These are phyloP conservation scores for Trichoderma sp. DNA, from an alignment of 2,329 filamentous ascomycete genomes.

Conservation along the genomic window DNA sequence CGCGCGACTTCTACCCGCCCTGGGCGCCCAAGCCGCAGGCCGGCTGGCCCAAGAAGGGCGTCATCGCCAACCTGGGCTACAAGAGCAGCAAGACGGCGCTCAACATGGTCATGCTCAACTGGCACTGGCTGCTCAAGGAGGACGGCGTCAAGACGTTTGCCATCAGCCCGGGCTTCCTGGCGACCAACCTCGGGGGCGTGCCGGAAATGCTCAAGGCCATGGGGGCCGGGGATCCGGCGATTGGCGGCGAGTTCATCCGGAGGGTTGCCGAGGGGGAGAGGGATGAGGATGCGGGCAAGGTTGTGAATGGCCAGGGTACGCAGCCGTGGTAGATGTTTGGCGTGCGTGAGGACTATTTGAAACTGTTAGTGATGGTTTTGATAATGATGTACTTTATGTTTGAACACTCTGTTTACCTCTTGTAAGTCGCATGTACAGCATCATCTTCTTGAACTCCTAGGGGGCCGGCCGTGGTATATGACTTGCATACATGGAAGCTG, in stretches of 20 bases:
- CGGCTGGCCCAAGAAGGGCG: constrained; percentile 57
- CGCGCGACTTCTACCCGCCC: constrained; percentile 34
- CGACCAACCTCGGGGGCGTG: constrained; percentile 48
- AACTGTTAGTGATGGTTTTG: neutral
- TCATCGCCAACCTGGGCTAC: constrained; percentile 35
- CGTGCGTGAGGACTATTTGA: neutral
- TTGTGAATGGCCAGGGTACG: constrained; percentile 38
- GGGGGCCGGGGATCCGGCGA: constrained; percentile 41
- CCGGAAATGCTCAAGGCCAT: constrained; percentile 39
- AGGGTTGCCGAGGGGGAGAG: constrained; percentile 47
- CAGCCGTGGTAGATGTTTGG: constrained; percentile 40
- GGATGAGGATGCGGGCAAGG: constrained; percentile 47
- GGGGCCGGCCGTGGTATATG: too few relatives aligned
- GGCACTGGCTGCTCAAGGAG: constrained; percentile 47
- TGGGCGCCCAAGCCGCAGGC: constrained; percentile 35
- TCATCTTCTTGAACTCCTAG: too few relatives aligned
- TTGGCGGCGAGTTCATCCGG: constrained; percentile 44
- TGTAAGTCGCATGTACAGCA: too few relatives aligned
- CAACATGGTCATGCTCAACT: constrained; percentile 46
- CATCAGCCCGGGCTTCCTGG: constrained; percentile 53
- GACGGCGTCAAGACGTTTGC: constrained; percentile 55
- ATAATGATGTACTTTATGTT: neutral
- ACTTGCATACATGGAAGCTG: too few relatives aligned
- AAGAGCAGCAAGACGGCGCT: constrained; percentile 36
- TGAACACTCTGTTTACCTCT: too few relatives aligned